These are phyloP conservation scores for Colletotrichum noveboracense DNA, from an alignment of 2,329 filamentous ascomycete species.

Conservation along the genomic window DNA sequence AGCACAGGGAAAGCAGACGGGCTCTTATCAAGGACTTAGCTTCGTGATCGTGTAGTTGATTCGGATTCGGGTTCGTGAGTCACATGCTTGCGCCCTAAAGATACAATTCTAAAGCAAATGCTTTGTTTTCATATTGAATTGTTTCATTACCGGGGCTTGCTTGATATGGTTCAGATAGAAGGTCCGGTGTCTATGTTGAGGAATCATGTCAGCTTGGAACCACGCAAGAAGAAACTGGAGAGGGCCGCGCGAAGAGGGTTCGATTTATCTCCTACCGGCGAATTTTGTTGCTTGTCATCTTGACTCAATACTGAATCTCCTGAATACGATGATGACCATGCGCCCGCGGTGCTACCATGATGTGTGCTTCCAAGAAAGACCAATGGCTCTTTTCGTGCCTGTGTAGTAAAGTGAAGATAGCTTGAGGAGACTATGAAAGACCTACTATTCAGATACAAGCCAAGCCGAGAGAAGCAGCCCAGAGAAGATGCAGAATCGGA, in stretches of 20 bases:
- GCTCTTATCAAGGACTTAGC: not conserved
- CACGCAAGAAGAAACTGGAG: not conserved
- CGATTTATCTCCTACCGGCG: not conserved
- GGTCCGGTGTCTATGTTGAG: not conserved
- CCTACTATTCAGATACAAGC: not conserved
- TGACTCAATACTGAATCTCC: not conserved
- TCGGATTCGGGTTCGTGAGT: not conserved
- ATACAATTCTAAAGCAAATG: rapidly evolving
- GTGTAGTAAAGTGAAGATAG: not conserved
- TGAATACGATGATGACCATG: not conserved
- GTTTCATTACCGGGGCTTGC: not conserved
- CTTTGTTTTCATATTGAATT: not conserved
- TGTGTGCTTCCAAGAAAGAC: not conserved
- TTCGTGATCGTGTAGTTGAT: not conserved
- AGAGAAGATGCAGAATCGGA: not conserved
- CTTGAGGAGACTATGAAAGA: not conserved
- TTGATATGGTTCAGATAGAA: not conserved
- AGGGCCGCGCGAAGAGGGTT: not conserved
- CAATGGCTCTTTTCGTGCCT: not conserved
- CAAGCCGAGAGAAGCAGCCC: not conserved
- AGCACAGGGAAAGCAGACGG: not conserved
- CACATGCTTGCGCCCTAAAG: rapidly evolving
- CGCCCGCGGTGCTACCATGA: not conserved
- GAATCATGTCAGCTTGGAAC: not conserved
- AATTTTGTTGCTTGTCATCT: not conserved